Base-by-base conservation (phyloP, 2,329 filamentous ascomycete species). In the Pyrenophora seminiperda region DNA sequence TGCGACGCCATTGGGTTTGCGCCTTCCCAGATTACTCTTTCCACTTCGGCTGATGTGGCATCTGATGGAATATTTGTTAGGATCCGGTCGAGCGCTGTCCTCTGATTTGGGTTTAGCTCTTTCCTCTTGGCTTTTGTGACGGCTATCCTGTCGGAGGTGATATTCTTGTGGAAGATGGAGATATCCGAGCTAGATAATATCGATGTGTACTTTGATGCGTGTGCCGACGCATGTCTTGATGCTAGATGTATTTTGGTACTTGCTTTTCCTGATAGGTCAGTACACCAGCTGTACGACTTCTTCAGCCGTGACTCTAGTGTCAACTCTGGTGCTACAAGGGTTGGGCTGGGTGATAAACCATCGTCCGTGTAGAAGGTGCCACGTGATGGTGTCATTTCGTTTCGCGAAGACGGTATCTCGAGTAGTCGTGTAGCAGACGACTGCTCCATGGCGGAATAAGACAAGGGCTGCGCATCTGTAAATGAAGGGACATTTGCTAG, bases 281-380 rank as follows among this genome's bases (percentile, higher is more conserved):
- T 63, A 34, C 61, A 63, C 58, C 63, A 65, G 45, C 58, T 65
- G 9, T 52, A 55, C 7, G 59, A 60, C 31, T 62, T 62, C 33
- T 56, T 61, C 3, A 60, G 37, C 24, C 56, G 54, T 1, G 57
- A 54, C 39, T 66, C 56, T 15, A 55, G 49, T 4, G 56, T 42
- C 10, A 62, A 54, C 39, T 66, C 56, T 15, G 57, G 49, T 4
- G 56, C 44, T 13, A 62, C 39, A 1, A 65, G 34, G 4, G 65
- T 62, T n/a, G 54, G 56, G 6, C 48, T 58, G 4, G 58, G 61
- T 3, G 65, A 61, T 1, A 60, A 47, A 2, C 52, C 60, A 36
- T 68, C 67, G 29, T 71, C 67, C 0, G 67, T 61, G 41, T 65
- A 68, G 27, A 71, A 71, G 0, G 67, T 71, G 3, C 59, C 58